phyloP scores from a whole-genome alignment of 805 yeast species.

The Diddensiella transvaalensis region DNA sequence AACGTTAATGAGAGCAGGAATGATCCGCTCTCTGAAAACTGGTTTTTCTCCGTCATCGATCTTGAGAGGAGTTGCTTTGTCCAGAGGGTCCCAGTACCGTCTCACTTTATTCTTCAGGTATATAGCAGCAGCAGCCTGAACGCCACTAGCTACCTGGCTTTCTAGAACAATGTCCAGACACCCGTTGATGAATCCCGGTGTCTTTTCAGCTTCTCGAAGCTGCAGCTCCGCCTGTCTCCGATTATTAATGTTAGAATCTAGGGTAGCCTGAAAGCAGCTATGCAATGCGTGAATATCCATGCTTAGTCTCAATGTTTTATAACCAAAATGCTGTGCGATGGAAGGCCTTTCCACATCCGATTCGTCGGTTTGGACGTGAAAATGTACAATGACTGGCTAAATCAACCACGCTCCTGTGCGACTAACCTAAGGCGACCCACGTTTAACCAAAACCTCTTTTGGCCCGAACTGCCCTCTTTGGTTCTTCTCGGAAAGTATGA shows the following conservation, averaged over 20 bases:
- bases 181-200: conserved; percentile 76
- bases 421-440: too few species aligned
- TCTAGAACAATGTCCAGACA: conserved; percentile 71
- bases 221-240: conserved; percentile 69
- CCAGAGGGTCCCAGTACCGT: conserved; percentile 54
- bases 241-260: conserved; percentile 57
- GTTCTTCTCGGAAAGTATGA: too few species aligned
- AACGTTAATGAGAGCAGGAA: conserved; percentile 55
- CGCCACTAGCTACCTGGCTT: conserved; percentile 45
- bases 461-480: too few species aligned
- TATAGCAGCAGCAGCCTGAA: conserved; percentile 72
- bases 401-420: too few species aligned
- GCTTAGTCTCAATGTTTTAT: neutral
- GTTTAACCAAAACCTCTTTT: too few species aligned
- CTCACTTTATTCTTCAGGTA: conserved; percentile 74
- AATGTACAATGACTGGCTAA: too few species aligned
- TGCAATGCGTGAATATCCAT: conserved; percentile 72
- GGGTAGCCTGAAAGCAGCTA: conserved; percentile 75
- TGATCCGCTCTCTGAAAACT: conserved; percentile 61
- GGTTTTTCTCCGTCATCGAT: conserved; percentile 74
- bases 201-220: conserved; percentile 50
- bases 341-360: too few species aligned
- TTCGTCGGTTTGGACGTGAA: too few species aligned
- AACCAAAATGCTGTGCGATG: too few species aligned
- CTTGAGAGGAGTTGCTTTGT: conserved; percentile 27